Percentiles rank a stretch among this genome's conserved stretches.
phyloP scores from a whole-genome alignment of 768 basidiomycete species.

The Boletus rufocinnamomeus region DNA sequence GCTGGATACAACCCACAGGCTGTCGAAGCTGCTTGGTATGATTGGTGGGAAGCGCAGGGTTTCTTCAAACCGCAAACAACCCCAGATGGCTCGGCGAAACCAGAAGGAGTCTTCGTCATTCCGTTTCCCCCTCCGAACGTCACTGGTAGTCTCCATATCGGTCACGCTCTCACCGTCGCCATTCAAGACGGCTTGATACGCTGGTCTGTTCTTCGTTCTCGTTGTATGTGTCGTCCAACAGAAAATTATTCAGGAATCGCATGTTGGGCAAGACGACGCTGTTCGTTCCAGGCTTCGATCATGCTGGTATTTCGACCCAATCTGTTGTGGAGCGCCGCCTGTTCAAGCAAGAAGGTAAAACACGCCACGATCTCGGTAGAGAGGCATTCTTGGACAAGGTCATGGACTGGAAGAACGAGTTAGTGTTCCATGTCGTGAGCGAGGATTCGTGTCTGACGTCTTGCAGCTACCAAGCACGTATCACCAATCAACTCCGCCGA shows the following conservation, averaged over 20 bases:
- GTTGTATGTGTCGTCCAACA: neutral
- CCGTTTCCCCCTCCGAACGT: slow-evolving; percentile 96
- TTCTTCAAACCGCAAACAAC: slow-evolving; percentile 81
- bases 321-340: slow-evolving; percentile 94
- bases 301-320: slow-evolving; percentile 98
- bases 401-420: slow-evolving; percentile 98
- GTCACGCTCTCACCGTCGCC: slow-evolving; percentile 89
- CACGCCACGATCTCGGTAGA: slow-evolving; percentile 92
- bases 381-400: slow-evolving; percentile 89
- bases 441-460: neutral
- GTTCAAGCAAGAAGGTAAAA: slow-evolving; percentile 78
- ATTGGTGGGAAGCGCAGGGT: slow-evolving; percentile 93
- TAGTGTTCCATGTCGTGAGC: slow-evolving; percentile 33
- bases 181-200: slow-evolving; percentile 89
- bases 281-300: slow-evolving; percentile 94
- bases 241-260: slow-evolving; percentile 65
- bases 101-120: slow-evolving; percentile 77
- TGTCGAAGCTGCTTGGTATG: slow-evolving; percentile 95
- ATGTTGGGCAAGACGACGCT: slow-evolving; percentile 93
- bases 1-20: slow-evolving; percentile 94
- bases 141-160: slow-evolving; percentile 93
- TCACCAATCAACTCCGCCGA: slow-evolving; percentile 84
- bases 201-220: slow-evolving; percentile 57
- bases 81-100: slow-evolving; percentile 56
- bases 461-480: slow-evolving; percentile 85